These are phyloP conservation scores for Sarcodon aspratus DNA, from an alignment of 768 basidiomycete genomes.

Conservation along the genomic window DNA sequence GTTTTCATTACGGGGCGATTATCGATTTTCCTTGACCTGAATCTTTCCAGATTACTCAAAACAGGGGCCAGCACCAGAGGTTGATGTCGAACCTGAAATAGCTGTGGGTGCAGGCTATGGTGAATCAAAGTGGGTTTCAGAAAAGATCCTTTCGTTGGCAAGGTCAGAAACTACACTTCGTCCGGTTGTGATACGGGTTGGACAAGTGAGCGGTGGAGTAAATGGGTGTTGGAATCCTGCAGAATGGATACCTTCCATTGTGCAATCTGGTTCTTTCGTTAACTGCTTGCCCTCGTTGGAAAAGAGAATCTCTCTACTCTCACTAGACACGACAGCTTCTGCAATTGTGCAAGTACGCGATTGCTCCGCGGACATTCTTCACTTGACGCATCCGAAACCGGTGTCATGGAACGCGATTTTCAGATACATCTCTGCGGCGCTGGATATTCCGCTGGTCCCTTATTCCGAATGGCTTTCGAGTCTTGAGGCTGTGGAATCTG, in stretches of 20 bases:
- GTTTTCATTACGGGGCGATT: background rate
- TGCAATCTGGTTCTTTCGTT: conserved; percentile 13
- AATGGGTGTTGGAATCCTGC: conserved; percentile 28
- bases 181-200: conserved; percentile 22
- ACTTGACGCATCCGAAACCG: conserved; percentile 16
- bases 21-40: background rate
- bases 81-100: conserved; percentile 7
- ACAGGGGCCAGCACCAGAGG: conserved; percentile 8
- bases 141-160: conserved; percentile 11
- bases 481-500: background rate
- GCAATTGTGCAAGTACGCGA: conserved; percentile 14
- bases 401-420: conserved; percentile 11
- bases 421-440: conserved; percentile 5
- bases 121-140: conserved; percentile 22
- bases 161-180: conserved; percentile 9
- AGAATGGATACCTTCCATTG: conserved; percentile 26
- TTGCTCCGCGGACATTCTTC: conserved; percentile 2
- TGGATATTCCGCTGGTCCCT: conserved; percentile 14
- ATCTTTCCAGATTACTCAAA: conserved; percentile 4
- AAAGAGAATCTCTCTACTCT: conserved; percentile 16
- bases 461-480: conserved; percentile 14
- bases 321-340: conserved; percentile 13
- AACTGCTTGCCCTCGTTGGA: conserved; percentile 13
- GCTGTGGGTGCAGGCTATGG: conserved; percentile 18
- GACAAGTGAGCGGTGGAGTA: conserved; percentile 22